Conservation (phyloP, 2,329 filamentous ascomycete species). For the Drechslera avenae region DNA sequence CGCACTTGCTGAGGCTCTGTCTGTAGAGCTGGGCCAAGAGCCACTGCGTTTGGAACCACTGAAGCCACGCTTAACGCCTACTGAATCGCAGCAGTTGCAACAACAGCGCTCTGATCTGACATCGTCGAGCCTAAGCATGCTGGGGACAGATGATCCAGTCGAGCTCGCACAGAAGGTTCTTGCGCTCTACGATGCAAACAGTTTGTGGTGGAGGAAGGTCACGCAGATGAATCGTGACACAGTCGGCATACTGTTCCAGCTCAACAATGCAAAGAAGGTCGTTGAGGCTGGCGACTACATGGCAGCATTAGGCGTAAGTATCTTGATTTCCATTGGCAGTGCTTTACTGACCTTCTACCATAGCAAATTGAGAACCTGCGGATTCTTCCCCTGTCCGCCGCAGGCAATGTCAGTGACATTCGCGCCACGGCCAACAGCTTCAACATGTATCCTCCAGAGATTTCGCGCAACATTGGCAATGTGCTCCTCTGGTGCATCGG, state of each 20-base stretch:
- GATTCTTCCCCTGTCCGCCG: conserved; percentile 78
- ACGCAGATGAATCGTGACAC: conserved; percentile 62
- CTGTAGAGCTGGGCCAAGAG: conserved; percentile 82
- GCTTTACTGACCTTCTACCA: conserved; percentile 1
- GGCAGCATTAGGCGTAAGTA: conserved; percentile 67
- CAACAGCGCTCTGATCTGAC: conserved; percentile 36
- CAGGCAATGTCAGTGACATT: conserved; percentile 77
- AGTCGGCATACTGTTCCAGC: conserved; percentile 63
- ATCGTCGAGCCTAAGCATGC: conserved; percentile 63
- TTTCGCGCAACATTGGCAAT: conserved; percentile 88
- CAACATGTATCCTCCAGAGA: conserved; percentile 74
- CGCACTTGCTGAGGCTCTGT: conserved; percentile 85
- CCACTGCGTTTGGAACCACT: conserved; percentile 78
- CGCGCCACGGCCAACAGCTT: conserved; percentile 82
- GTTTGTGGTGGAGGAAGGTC: conserved; percentile 66
- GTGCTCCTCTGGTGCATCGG: conserved; percentile 92
- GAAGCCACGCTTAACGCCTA: conserved; percentile 65
- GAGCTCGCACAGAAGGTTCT: conserved; percentile 67
- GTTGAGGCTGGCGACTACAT: conserved; percentile 65
- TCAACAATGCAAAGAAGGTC: conserved; percentile 64
- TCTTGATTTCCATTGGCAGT: neutral
- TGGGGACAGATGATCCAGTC: conserved; percentile 69
- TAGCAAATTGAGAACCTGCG: conserved; percentile 75
- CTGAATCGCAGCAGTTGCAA: conserved; percentile 40
- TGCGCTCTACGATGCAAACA: conserved; percentile 64